These are phyloP conservation scores for Escovopsis sp. DNA, from an alignment of 2,329 filamentous ascomycete species.

Conservation along the genomic window DNA sequence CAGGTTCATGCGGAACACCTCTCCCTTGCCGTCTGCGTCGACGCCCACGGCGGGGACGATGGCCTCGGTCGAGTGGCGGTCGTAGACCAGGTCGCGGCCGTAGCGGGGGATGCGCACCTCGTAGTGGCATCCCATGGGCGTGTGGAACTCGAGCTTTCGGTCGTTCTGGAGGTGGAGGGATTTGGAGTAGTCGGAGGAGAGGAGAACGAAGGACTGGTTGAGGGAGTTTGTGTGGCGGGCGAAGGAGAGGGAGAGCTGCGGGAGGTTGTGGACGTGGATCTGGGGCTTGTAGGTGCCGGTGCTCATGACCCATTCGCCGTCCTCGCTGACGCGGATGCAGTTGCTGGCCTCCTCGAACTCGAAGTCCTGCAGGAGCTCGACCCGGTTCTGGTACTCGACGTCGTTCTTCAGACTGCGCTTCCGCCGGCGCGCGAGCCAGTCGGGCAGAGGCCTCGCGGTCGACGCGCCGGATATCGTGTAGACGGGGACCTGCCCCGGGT, in stretches of 20 bases:
- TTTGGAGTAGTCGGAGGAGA: conserved; percentile 86
- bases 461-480: conserved; percentile 92
- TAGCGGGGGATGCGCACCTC: conserved; percentile 82
- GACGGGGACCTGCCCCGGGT: conserved; percentile 69
- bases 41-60: conserved; percentile 78
- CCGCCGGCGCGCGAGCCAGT: conserved; percentile 83
- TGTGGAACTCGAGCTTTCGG: conserved; percentile 85
- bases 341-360: conserved; percentile 92
- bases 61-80: conserved; percentile 67
- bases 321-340: conserved; percentile 79
- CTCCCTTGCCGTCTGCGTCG: conserved; percentile 70
- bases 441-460: conserved; percentile 73
- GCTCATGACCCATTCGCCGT: conserved; percentile 95
- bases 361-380: conserved; percentile 93
- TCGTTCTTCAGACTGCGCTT: conserved; percentile 90
- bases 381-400: conserved; percentile 78
- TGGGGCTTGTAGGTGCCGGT: conserved; percentile 56
- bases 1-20: conserved; percentile 84
- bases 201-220: conserved; percentile 79
- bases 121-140: conserved; percentile 74
- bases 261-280: conserved; percentile 90
- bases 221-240: conserved; percentile 81
- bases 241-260: conserved; percentile 86
- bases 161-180: conserved; percentile 88
- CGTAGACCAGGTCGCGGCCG: conserved; percentile 77